phyloP scores from a whole-genome alignment of 768 basidiomycete species.

The Termitomyces sp. region DNA sequence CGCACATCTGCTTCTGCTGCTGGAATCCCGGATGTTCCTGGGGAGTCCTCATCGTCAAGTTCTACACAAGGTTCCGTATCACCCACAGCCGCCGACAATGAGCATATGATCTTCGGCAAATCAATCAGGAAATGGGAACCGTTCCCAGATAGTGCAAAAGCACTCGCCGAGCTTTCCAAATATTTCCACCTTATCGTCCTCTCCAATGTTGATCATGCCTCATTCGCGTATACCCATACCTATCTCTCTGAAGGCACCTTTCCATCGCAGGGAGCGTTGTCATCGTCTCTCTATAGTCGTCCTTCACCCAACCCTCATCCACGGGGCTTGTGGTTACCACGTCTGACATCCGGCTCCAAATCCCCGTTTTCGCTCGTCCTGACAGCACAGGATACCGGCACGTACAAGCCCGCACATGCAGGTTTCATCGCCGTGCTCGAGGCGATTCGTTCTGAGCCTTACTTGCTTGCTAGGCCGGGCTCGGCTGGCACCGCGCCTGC shows the following conservation, averaged over 20 bases:
- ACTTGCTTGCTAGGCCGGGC: constrained; percentile 26
- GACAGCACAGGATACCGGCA: constrained; percentile 71
- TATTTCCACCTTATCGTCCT: constrained; percentile 70
- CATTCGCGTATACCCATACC: constrained; percentile 57
- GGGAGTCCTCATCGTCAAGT: constrained; percentile 13
- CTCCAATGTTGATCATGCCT: constrained; percentile 69
- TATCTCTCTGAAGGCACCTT: constrained; percentile 43
- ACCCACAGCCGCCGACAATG: constrained; percentile 13
- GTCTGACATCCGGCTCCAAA: constrained; percentile 33
- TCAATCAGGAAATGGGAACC: constrained; percentile 61
- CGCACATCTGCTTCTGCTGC: constrained; percentile 10
- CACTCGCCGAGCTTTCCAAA: constrained; percentile 54
- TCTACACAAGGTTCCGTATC: constrained; percentile 17
- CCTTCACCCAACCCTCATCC: constrained; percentile 29
- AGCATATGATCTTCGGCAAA: constrained; percentile 49
- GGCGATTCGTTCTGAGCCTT: constrained; percentile 35
- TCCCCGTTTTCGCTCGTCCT: constrained; percentile 65
- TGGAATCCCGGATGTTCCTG: not conserved
- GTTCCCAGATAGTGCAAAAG: constrained; percentile 63
- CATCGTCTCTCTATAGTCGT: constrained; percentile 22
- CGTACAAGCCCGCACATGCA: constrained; percentile 64
- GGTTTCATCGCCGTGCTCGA: constrained; percentile 51
- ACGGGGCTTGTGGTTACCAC: constrained; percentile 39
- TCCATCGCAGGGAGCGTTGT: constrained; percentile 16
- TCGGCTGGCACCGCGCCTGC: constrained; percentile 11